Evolutionary conservation across 257 asterid genomes (phyloP).

Genomic region (Solanum microdontum): DNA sequence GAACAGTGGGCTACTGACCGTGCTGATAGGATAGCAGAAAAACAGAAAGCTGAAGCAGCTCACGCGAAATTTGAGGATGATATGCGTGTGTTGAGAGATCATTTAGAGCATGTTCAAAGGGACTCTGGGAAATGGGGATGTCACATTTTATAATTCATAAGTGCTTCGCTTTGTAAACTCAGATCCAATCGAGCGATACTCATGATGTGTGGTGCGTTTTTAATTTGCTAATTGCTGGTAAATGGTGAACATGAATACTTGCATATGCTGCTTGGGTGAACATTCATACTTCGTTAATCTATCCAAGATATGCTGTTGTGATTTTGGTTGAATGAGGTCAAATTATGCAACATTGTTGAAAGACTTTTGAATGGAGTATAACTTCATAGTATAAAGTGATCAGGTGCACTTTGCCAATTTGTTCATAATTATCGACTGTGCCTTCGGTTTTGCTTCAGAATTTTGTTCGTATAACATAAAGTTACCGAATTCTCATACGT

Average conservation of each 20-base stretch:
- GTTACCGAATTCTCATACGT: too few species aligned
- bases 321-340: background rate
- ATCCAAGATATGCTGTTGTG: background rate
- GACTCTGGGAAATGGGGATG: background rate
- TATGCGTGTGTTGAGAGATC: slow-evolving; percentile 25
- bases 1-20: slow-evolving; percentile 12
- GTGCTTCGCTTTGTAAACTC: too few species aligned
- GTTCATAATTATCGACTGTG: too few species aligned
- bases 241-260: background rate
- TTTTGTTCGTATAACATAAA: too few species aligned
- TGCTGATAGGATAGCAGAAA: slow-evolving; percentile 2
- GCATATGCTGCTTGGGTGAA: background rate
- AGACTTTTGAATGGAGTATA: too few species aligned
- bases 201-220: too few species aligned
- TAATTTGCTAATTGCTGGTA: background rate
- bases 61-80: slow-evolving; percentile 14
- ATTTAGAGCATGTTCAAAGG: slow-evolving; percentile 4
- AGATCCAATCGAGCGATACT: too few species aligned
- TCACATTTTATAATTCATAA: background rate
- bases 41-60: background rate
- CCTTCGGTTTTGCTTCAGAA: too few species aligned
- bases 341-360: background rate
- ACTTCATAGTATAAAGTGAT: too few species aligned
- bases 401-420: too few species aligned
- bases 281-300: background rate